phyloP scores from a whole-genome alignment of 106 monocot genomes.

The Apostasia shenzhenica region DNA sequence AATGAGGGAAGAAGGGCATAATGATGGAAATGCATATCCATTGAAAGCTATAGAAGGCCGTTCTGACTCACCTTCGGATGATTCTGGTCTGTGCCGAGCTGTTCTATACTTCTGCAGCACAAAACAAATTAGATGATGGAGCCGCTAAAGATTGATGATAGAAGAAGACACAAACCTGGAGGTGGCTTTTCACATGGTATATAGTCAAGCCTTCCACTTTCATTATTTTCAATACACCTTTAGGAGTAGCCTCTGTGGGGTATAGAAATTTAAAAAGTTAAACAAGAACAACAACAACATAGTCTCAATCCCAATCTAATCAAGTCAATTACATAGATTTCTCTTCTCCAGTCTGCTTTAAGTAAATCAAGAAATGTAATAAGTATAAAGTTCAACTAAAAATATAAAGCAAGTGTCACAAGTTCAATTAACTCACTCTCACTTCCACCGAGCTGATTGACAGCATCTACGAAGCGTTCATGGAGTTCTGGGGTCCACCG shows the following conservation, averaged over 20 bases:
- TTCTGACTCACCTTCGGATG: slow-evolving; percentile 53
- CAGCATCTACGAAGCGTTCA: slow-evolving; percentile 81
- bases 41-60: background rate
- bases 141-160: background rate
- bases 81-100: slow-evolving; percentile 70
- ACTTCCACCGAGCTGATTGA: slow-evolving; percentile 83
- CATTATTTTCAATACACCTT: slow-evolving; percentile 94
- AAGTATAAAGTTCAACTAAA: too few species aligned
- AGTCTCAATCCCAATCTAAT: too few species aligned
- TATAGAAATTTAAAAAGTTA: background rate
- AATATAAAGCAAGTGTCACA: background rate
- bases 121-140: slow-evolving; percentile 7
- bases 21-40: too few species aligned
- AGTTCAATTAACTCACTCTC: slow-evolving; percentile 47
- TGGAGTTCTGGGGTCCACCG: slow-evolving; percentile 89
- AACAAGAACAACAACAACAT: too few species aligned
- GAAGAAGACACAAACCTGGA: slow-evolving; percentile 53
- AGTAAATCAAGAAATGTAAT: too few species aligned
- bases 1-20: background rate
- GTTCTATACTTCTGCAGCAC: slow-evolving; percentile 79
- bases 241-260: slow-evolving; percentile 71
- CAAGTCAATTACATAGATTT: too few species aligned
- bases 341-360: too few species aligned
- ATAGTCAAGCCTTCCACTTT: slow-evolving; percentile 84
- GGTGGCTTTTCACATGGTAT: slow-evolving; percentile 97